phyloP scores from a whole-genome alignment of 2,329 filamentous ascomycete genomes.

The Coleophoma cylindrospora region DNA sequence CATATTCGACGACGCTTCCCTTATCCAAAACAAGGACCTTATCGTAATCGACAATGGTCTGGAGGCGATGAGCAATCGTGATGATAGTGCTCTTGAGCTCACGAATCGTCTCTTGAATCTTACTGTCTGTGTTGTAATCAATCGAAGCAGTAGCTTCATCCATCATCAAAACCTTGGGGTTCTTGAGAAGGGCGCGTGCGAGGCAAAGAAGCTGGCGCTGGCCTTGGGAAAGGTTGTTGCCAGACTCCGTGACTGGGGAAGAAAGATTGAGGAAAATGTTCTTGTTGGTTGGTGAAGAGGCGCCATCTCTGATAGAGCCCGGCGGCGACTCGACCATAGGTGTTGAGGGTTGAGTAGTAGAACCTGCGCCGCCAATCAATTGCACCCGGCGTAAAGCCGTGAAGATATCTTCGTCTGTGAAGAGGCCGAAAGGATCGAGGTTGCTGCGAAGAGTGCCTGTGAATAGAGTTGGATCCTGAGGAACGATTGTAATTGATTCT shows the following conservation, averaged over 20 bases:
- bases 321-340: constrained; percentile 26
- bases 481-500: constrained; percentile 93
- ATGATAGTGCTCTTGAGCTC: constrained; percentile 90
- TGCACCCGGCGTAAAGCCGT: constrained; percentile 82
- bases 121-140: constrained; percentile 90
- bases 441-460: constrained; percentile 89
- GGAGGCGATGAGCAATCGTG: constrained; percentile 91
- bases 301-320: constrained; percentile 12
- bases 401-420: constrained; percentile 89
- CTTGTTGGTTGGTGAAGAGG: constrained; percentile 66
- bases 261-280: constrained; percentile 89
- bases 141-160: constrained; percentile 98
- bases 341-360: constrained; percentile 22
- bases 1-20: constrained; percentile 81
- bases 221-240: constrained; percentile 90
- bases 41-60: constrained; percentile 97
- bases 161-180: constrained; percentile 93
- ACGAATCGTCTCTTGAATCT: constrained; percentile 96
- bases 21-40: constrained; percentile 94
- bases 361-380: constrained; percentile 57
- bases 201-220: constrained; percentile 93
- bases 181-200: constrained; percentile 86
- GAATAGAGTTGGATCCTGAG: constrained; percentile 93
- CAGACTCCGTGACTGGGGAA: constrained; percentile 81
- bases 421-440: constrained; percentile 84